Conservation (phyloP, 805 yeast species). For the Metschnikowia noctiluminum region DNA sequence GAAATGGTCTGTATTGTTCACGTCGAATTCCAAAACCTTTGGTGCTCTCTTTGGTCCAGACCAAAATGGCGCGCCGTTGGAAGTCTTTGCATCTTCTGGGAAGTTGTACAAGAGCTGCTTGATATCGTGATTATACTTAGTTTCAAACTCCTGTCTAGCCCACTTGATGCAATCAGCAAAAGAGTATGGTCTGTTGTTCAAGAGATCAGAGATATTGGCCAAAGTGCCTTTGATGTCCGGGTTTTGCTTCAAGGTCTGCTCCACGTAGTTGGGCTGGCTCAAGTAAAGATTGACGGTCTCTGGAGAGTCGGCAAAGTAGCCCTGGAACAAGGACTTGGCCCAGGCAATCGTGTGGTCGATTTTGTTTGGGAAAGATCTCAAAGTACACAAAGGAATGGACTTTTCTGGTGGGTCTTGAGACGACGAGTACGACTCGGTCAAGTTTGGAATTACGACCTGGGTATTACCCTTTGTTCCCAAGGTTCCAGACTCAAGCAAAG, state of each 20-base stretch:
- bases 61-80: conserved; percentile 94
- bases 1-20: conserved; percentile 71
- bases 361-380: conserved; percentile 95
- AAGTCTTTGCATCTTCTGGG: conserved; percentile 90
- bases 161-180: conserved; percentile 94
- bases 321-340: conserved; percentile 95
- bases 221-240: conserved; percentile 87
- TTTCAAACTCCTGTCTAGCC: conserved; percentile 90
- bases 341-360: conserved; percentile 99
- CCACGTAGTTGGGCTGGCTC: conserved; percentile 89
- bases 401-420: conserved; percentile 99
- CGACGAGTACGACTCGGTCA: conserved; percentile 94
- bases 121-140: conserved; percentile 80
- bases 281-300: conserved; percentile 89
- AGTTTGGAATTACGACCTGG: conserved; percentile 88
- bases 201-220: conserved; percentile 72
- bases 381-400: conserved; percentile 93
- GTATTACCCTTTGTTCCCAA: conserved; percentile 98
- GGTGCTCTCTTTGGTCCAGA: conserved; percentile 98
- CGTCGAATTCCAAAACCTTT: conserved; percentile 73
- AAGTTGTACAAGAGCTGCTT: conserved; percentile 88
- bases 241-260: conserved; percentile 83
- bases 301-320: conserved; percentile 84
- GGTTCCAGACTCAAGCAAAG: conserved; percentile 94
- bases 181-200: conserved; percentile 77